phyloP scores from a whole-genome alignment of 2,329 filamentous ascomycete species.

The Emmonsia crescens region DNA sequence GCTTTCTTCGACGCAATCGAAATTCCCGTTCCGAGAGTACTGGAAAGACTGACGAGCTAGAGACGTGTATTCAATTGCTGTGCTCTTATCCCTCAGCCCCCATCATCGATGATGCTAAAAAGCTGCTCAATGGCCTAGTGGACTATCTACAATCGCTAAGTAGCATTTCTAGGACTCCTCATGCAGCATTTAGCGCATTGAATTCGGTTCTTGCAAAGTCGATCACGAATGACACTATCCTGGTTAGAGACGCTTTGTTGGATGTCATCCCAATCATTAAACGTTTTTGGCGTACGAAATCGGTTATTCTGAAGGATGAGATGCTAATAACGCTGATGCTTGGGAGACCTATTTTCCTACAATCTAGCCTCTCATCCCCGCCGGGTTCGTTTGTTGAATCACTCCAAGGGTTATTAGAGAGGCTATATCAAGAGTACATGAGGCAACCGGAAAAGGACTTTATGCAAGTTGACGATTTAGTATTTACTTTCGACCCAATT shows the following conservation, averaged over 20 bases:
- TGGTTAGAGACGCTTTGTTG: conserved; percentile 50
- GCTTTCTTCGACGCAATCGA: conserved; percentile 13
- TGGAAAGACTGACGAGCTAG: conserved; percentile 41
- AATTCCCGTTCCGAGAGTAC: conserved; percentile 11
- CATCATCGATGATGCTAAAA: conserved; percentile 44
- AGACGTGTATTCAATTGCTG: conserved; percentile 57
- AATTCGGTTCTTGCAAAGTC: conserved; percentile 58
- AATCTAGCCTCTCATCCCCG: conserved; percentile 27
- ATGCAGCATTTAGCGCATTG: conserved; percentile 62
- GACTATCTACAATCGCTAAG: conserved; percentile 52
- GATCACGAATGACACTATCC: conserved; percentile 55
- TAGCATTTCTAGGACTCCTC: conserved; percentile 54
- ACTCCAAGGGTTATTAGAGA: conserved; percentile 57
- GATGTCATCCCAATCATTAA: conserved; percentile 60
- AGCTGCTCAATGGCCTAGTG: conserved; percentile 47
- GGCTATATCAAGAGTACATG: conserved; percentile 68
- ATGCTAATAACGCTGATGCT: conserved; percentile 63
- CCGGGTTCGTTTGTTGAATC: conserved; percentile 30
- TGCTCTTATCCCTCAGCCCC: conserved; percentile 58
- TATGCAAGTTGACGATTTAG: conserved; percentile 67
- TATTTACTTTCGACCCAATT: conserved; percentile 36
- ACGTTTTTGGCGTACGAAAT: conserved; percentile 67
- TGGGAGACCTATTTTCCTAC: conserved; percentile 49
- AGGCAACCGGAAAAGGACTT: conserved; percentile 58
- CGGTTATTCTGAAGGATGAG: conserved; percentile 58